These are phyloP conservation scores for Aspergillus ibericus DNA, from an alignment of 2,329 filamentous ascomycete species.

Conservation along the genomic window DNA sequence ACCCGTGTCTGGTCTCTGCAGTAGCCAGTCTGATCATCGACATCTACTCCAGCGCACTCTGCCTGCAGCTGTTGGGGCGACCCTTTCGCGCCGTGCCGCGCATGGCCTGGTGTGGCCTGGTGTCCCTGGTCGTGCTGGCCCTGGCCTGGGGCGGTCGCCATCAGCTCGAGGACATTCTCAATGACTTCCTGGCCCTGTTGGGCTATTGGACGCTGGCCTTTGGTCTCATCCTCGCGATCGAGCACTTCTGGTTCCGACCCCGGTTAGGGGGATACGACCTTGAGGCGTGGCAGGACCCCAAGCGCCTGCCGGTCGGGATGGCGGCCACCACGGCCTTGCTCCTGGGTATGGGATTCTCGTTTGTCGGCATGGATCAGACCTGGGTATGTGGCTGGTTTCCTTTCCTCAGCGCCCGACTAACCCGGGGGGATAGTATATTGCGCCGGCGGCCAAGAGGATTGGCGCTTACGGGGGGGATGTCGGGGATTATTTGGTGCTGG, in stretches of 20 bases:
- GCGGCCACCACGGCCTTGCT: constrained; percentile 14
- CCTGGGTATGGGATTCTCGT: constrained; percentile 14
- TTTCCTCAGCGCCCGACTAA: background rate
- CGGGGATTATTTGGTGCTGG: constrained; percentile 15
- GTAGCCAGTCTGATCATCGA: constrained; percentile 20
- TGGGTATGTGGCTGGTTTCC: constrained; percentile 16
- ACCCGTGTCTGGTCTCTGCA: background rate
- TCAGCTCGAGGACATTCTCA: constrained; percentile 19
- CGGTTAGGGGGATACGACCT: constrained; percentile 20
- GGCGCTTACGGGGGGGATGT: constrained; percentile 21
- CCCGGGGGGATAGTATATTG: constrained; percentile 9
- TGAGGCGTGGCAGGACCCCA: constrained; percentile 20
- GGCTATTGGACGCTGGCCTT: constrained; percentile 26
- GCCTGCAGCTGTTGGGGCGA: constrained; percentile 19
- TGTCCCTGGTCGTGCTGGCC: constrained; percentile 12
- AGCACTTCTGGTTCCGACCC: constrained; percentile 21
- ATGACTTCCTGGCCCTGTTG: constrained; percentile 20
- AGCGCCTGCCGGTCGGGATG: constrained; percentile 20
- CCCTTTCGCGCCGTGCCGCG: constrained; percentile 23
- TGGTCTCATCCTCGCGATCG: constrained; percentile 16
- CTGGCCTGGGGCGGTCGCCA: constrained; percentile 21
- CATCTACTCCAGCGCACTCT: constrained; percentile 22
- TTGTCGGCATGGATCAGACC: constrained; percentile 22
- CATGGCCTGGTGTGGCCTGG: constrained; percentile 20
- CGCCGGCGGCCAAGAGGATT: constrained; percentile 16